Evolutionary conservation across 2,329 filamentous ascomycete genomes (phyloP).

Genomic region (Aspergillus sp.): DNA sequence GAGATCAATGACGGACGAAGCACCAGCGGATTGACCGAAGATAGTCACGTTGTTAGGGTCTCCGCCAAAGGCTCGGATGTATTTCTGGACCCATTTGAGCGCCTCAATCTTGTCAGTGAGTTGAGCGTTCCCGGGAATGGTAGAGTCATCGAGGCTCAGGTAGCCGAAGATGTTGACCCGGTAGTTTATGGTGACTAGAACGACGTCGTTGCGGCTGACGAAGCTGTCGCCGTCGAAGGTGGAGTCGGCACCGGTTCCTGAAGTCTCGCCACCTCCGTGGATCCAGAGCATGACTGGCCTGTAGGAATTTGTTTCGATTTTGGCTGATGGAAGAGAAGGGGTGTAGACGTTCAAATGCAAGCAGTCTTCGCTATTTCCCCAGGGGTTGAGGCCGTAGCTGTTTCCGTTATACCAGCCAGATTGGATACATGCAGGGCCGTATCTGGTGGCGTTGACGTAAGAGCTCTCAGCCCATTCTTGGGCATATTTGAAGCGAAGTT

Average conservation of each 20-base stretch:
- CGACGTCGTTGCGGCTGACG: slow-evolving; percentile 2
- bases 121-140: slow-evolving; percentile 13
- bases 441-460: background rate
- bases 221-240: slow-evolving; percentile 3
- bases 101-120: slow-evolving; percentile 22
- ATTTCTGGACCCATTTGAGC: slow-evolving; percentile 30
- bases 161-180: slow-evolving; percentile 28
- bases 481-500: slow-evolving; percentile 12
- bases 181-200: slow-evolving; percentile 10
- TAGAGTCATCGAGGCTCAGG: background rate
- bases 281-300: slow-evolving; percentile 8
- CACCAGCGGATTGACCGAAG: slow-evolving; percentile 31
- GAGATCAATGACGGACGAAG: slow-evolving; percentile 20
- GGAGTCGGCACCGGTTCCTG: background rate
- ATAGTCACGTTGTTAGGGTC: slow-evolving; percentile 30
- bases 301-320: background rate
- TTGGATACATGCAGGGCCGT: slow-evolving; percentile 2
- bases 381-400: background rate
- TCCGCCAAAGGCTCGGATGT: slow-evolving; percentile 35
- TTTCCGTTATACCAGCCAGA: slow-evolving; percentile 1
- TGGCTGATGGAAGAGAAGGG: background rate
- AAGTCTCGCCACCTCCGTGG: slow-evolving; percentile 2
- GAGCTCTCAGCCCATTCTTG: background rate
- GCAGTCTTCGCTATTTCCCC: slow-evolving; percentile 36
- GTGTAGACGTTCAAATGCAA: slow-evolving; percentile 35